phyloP scores from a whole-genome alignment of 1,284 basidiomycete species.

The Tilletia caries region DNA sequence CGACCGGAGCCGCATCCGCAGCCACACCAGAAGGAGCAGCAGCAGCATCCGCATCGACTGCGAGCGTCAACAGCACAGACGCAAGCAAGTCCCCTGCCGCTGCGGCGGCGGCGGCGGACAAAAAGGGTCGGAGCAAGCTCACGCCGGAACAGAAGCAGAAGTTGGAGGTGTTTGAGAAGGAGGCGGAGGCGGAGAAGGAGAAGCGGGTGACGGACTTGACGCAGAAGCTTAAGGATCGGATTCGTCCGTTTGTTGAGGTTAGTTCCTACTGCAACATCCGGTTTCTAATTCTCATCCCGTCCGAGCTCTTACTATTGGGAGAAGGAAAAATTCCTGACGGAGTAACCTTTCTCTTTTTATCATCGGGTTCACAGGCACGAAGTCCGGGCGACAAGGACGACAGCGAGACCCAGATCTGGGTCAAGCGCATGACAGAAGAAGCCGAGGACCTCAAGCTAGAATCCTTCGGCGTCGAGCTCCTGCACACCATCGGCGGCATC shows the following conservation, averaged over 20 bases:
- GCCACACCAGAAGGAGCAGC: slow-evolving; percentile 23
- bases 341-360: neutral
- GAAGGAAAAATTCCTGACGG: too few species aligned
- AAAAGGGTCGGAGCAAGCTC: slow-evolving; percentile 59
- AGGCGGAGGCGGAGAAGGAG: slow-evolving; percentile 49
- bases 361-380: slow-evolving; percentile 77
- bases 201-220: slow-evolving; percentile 48
- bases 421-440: slow-evolving; percentile 74
- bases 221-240: slow-evolving; percentile 51
- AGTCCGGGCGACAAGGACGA: slow-evolving; percentile 81
- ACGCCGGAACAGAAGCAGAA: slow-evolving; percentile 68
- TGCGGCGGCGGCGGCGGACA: neutral
- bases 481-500: slow-evolving; percentile 61
- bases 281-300: too few species aligned
- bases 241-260: slow-evolving; percentile 49
- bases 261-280: too few species aligned
- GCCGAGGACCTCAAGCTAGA: slow-evolving; percentile 96
- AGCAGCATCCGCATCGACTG: slow-evolving; percentile 6
- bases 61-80: neutral
- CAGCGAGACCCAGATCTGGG: slow-evolving; percentile 65
- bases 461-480: slow-evolving; percentile 92
- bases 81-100: slow-evolving; percentile 14
- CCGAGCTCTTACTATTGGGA: too few species aligned
- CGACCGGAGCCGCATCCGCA: neutral
- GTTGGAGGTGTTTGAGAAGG: slow-evolving; percentile 51